Percentiles rank a stretch among this genome's conserved stretches.
Conservation (phyloP, 176 grass and related monocot genomes). For the Musa schizocarpa region DNA sequence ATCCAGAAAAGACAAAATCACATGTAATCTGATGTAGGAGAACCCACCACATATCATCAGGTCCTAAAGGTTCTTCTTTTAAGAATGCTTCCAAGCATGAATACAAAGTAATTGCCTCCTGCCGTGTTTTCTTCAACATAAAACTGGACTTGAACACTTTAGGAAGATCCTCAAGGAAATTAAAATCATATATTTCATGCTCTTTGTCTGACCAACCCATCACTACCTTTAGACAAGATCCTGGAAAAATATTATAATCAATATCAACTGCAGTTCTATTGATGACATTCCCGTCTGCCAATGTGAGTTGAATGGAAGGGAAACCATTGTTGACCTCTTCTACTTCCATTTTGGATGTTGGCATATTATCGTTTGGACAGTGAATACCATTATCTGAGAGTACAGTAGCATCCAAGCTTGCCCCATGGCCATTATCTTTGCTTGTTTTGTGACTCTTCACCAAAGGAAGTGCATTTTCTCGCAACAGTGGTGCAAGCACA, state of each 20-base stretch:
- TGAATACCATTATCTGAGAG: slow-evolving; percentile 41
- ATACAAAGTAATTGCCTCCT: slow-evolving; percentile 87
- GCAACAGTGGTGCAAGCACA: slow-evolving; percentile 55
- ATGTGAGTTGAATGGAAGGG: slow-evolving; percentile 43
- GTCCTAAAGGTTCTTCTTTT: slow-evolving; percentile 92
- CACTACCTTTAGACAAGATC: slow-evolving; percentile 36
- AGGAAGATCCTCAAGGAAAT: slow-evolving; percentile 67
- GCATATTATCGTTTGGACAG: slow-evolving; percentile 20
- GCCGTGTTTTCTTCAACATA: slow-evolving; percentile 74
- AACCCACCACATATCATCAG: slow-evolving; percentile 97
- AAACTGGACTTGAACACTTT: slow-evolving; percentile 77
- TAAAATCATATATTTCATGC: slow-evolving; percentile 56
- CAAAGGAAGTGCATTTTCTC: slow-evolving; percentile 33
- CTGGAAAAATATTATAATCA: slow-evolving; percentile 33
- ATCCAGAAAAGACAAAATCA: neutral
- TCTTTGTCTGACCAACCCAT: slow-evolving; percentile 83
- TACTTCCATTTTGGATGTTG: slow-evolving; percentile 41
- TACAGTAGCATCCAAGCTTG: slow-evolving; percentile 72
- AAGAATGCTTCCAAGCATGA: slow-evolving; percentile 91
- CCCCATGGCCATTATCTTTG: slow-evolving; percentile 43
- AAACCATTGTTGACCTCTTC: slow-evolving; percentile 28
- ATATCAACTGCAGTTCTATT: slow-evolving; percentile 33
- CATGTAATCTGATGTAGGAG: slow-evolving; percentile 2
- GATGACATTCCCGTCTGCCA: slow-evolving; percentile 75
- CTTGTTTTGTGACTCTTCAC: slow-evolving; percentile 19